Percentiles rank a stretch among this genome's conserved stretches.
Evolutionary conservation across 768 basidiomycete species (phyloP).

Genomic region (Termitomyces titanicus): DNA sequence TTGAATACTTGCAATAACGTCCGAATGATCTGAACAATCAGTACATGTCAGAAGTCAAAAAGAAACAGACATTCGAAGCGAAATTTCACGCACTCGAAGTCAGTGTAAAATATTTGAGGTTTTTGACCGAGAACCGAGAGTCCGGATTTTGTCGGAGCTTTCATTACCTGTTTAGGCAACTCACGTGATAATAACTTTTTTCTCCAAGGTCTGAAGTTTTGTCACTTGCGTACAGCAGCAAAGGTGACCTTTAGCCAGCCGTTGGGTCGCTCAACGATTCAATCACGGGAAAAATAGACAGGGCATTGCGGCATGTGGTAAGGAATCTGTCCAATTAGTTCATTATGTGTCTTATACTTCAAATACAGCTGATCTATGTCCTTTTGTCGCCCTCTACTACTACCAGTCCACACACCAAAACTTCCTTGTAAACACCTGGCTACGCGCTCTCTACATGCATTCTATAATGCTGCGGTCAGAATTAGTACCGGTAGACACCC

Average conservation of each 20-base stretch:
- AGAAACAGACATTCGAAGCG: background rate
- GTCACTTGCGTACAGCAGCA: background rate
- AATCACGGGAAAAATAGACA: constrained; percentile 10
- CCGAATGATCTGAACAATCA: background rate
- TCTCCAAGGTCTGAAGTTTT: background rate
- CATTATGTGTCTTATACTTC: constrained; percentile 6
- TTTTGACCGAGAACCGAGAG: too few species aligned
- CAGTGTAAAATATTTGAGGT: background rate
- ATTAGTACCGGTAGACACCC: background rate
- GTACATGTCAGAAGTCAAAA: background rate
- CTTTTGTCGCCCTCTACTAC: constrained; percentile 61
- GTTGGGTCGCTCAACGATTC: constrained; percentile 10
- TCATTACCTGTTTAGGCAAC: background rate
- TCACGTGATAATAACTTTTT: constrained; percentile 16
- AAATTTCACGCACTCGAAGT: background rate
- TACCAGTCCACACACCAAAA: constrained; percentile 41
- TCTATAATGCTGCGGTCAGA: constrained; percentile 13
- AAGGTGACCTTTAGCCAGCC: constrained; percentile 7
- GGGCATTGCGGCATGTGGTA: constrained; percentile 55
- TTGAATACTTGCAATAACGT: too few species aligned
- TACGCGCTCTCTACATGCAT: constrained; percentile 19
- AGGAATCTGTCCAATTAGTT: constrained; percentile 15
- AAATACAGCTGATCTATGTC: constrained; percentile 69
- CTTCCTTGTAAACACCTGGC: constrained; percentile 14
- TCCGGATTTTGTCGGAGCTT: background rate